Evolutionary conservation across 2,329 filamentous ascomycete species (phyloP).

Genomic region (Aspergillus ochraceus): DNA sequence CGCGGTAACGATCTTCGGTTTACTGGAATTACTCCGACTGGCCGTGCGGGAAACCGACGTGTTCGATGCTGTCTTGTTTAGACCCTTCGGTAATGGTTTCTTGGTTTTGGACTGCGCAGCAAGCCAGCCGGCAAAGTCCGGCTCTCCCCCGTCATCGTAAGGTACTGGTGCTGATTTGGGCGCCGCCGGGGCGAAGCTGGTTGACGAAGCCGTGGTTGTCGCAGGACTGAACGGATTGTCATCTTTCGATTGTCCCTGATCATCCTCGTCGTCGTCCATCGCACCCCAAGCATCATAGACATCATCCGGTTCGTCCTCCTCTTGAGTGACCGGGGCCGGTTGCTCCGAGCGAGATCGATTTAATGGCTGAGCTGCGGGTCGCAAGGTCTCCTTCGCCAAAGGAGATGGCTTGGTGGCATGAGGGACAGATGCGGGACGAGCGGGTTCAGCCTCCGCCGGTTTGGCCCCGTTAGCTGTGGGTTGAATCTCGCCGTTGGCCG

Average conservation of each 20-base stretch:
- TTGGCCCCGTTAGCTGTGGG: conserved; percentile 52
- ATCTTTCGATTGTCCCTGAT: conserved; percentile 48
- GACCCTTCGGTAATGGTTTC: conserved; percentile 79
- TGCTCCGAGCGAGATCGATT: conserved; percentile 44
- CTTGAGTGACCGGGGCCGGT: conserved; percentile 43
- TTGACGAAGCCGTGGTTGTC: conserved; percentile 28
- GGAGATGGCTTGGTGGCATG: conserved; percentile 37
- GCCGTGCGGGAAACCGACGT: conserved; percentile 39
- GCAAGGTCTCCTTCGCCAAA: conserved; percentile 25
- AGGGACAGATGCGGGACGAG: conserved; percentile 52
- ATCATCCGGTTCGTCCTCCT: conserved; percentile 58
- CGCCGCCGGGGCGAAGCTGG: conserved; percentile 25
- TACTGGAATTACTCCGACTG: conserved; percentile 39
- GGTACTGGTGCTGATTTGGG: conserved; percentile 47
- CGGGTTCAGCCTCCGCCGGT: conserved; percentile 42
- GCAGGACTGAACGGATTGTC: conserved; percentile 40
- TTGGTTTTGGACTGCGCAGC: conserved; percentile 79
- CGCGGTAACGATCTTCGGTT: conserved; percentile 47
- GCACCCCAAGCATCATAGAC: conserved; percentile 74
- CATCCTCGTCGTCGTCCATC: conserved; percentile 58
- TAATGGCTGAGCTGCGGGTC: conserved; percentile 29
- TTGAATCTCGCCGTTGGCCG: conserved; percentile 84
- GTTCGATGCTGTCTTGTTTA: conserved; percentile 59
- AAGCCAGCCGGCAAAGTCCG: conserved; percentile 94
- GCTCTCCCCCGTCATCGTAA: conserved; percentile 82